Base-by-base conservation (phyloP, 2,329 filamentous ascomycete species). In the Aaosphaeria pasadenensis region DNA sequence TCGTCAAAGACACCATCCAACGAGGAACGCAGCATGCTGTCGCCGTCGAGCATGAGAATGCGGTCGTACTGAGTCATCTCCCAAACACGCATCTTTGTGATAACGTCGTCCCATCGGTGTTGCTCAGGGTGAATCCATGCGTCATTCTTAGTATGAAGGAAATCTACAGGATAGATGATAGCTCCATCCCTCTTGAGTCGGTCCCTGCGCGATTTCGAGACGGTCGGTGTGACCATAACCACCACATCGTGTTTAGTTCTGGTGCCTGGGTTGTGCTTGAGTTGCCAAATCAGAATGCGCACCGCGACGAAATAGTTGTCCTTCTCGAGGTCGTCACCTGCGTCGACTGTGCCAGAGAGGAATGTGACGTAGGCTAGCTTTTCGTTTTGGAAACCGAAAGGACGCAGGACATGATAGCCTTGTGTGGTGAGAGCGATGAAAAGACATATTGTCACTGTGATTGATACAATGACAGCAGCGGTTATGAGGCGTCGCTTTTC, bases 81-180 rank as follows among this genome's bases (percentile, higher is more conserved):
- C 61, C 62, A 73, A 3, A 71, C 59, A 28, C 67, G 66, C 31
- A 74, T 54, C 54, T 74, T 74, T 11, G 65, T 64, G 59, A 73
- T 59, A 29, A 72, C 59, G 31, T 71, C 60, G 43, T 58, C 52
- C 69, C 69, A 74, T 11, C 57, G 54, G 5, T 49, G 43, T 7
- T 52, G 13, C 1, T 49, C 47, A 0, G 57, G 47, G 5, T 60
- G 46, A 4, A 63, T 42, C 58, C 60, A 63, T 28, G 11, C 39
- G 43, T 53, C 52, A 9, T 54, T 56, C 11, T 53, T 46, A 11
- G 50, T 52, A 32, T 53, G 33, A 9, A 36, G 33, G 33, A 36
- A 36, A 3, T 36, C 57, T 30, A 65, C 57, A 7, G 56, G 51
- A 29, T 54, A 44, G n/a, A 67, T 47, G 38, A 56, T 62, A n/a